These are phyloP conservation scores for Thraustochytrium aureum DNA, from an alignment of 352 stramenopile species.

Conservation along the genomic window DNA sequence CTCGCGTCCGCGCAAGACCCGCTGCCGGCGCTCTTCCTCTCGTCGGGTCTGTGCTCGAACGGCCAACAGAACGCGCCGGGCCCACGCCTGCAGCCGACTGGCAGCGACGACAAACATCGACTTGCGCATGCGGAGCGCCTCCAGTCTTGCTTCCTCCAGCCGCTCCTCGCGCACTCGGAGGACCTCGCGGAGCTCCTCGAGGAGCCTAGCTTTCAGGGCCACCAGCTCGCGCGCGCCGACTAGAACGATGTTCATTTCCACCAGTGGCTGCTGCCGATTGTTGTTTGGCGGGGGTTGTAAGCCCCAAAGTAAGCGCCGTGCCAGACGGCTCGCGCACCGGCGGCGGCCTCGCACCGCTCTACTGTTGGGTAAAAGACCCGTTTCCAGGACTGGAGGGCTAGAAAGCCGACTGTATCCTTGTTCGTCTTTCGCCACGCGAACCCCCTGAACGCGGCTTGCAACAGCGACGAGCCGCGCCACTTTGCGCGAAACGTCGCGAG, in stretches of 20 bases:
- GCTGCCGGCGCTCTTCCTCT: background rate
- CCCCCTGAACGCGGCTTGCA: background rate
- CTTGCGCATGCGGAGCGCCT: background rate
- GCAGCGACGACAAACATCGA: background rate
- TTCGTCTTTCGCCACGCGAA: background rate
- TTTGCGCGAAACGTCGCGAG: background rate
- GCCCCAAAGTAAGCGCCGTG: background rate
- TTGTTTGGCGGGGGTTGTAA: background rate
- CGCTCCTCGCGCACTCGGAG: background rate
- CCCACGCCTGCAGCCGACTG: constrained; percentile 9
- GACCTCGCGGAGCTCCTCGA: constrained; percentile 8
- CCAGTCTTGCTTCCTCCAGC: background rate
- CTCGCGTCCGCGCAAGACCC: no score
- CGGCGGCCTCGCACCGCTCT: background rate
- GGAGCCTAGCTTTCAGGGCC: background rate
- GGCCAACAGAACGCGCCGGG: constrained; percentile 3
- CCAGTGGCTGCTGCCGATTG: background rate
- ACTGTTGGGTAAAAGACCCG: background rate
- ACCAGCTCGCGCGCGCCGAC: constrained; percentile 2
- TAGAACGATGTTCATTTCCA: constrained; percentile 30
- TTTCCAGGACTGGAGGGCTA: background rate
- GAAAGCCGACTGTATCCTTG: background rate
- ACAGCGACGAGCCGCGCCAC: background rate
- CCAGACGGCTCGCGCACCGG: background rate
- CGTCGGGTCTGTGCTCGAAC: background rate